Base-by-base conservation (phyloP, 2,329 filamentous ascomycete species). In the Ceratocystis huliohia region DNA sequence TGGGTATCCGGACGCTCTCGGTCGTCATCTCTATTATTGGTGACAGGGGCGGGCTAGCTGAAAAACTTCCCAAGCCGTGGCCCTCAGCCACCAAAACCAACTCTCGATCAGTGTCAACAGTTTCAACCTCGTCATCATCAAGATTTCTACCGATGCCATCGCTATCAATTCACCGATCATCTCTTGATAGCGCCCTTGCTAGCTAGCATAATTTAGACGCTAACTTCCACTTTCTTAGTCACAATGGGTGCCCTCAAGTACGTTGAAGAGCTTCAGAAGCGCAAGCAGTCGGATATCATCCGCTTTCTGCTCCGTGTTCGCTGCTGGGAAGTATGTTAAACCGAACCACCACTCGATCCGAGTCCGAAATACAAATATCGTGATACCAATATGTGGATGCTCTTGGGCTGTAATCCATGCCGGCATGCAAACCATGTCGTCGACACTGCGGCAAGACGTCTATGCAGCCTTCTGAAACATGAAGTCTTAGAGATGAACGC, bases 201-300 rank as follows among this genome's bases (percentile, higher is more conserved):
- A 37, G 37, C 41, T 20, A 50, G 20, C 7, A 22, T 4, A 25
- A 33, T 37, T 30, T n/a, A 22, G 30, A 7, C 10, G 22, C 44
- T 62, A 63, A 66, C 61, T 22, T 45, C 13, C 30, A 15, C 22
- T 15, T 46, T 41, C 5, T 53, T 48, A 84, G 82, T 76, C 78
- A 84, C 93, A 86, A 96, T 96, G 94, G 94, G 94, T 89, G 93
- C 93, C 85, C 91, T 96, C 82, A 99, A 99, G 85, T 99, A 96
- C 85, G 91, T 99, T 83, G 95, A 99, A 88, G 94, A 99, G 87
- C 89, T 99, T 84, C 91, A 96, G 82, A 97, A 99, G 91, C 96
- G 96, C 91, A 99, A 99, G 91, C 94, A 99, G 88, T 96, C 91
- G 81, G 94, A 99, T 87, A 89, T 99, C 78, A 90, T 97, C 84